Base-by-base conservation (phyloP, 2,329 filamentous ascomycete genomes). In the Elsinoe perseae region DNA sequence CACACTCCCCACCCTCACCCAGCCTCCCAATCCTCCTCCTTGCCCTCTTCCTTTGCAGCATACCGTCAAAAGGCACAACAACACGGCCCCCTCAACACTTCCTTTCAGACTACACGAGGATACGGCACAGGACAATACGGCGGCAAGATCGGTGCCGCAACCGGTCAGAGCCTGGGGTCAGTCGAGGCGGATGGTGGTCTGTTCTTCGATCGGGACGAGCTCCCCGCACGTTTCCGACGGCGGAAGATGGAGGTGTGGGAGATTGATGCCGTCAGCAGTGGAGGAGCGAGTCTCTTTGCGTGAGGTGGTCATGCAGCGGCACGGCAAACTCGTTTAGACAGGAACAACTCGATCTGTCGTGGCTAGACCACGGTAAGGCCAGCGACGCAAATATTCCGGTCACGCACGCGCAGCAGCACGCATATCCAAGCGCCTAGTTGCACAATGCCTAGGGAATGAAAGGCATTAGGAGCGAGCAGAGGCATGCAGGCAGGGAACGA, bases 231-330 rank as follows among this genome's bases (percentile, higher is more conserved):
- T 65, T 98, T 96, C 81, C 83, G 85, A 67, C 81, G 89, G 62
- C 76, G 81, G 50, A 80, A 83, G 10, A 87, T 91, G 74, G 85
- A 81, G 34, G 73, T 84, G 64, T 84, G 84, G 42, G 93, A 98
- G 80, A 98, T 98, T 59, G 93, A 97, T 72, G 91, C 90, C 20
- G 81, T 98, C 67, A 90, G 96, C 81, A 93, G 89, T 56, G 93
- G 91, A 56, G 93, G 93, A 57, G 93, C 92, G 30, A 86, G 81
- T 66, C 65, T 83, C 62, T 79, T 76, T 64, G 77, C 73, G 60
- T 82, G 67, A 68, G 6, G 30, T 32, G 30, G 30, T 32, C 30
- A 32, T 32, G n/a, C n/a, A 32, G 30, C 30, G 30, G 30, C 30
- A 32, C 30, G n/a, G n/a, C n/a, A n/a, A n/a, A n/a, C n/a, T n/a